Conservation (phyloP, 2,329 filamentous ascomycete genomes). For the Aspergillus luchuensis region DNA sequence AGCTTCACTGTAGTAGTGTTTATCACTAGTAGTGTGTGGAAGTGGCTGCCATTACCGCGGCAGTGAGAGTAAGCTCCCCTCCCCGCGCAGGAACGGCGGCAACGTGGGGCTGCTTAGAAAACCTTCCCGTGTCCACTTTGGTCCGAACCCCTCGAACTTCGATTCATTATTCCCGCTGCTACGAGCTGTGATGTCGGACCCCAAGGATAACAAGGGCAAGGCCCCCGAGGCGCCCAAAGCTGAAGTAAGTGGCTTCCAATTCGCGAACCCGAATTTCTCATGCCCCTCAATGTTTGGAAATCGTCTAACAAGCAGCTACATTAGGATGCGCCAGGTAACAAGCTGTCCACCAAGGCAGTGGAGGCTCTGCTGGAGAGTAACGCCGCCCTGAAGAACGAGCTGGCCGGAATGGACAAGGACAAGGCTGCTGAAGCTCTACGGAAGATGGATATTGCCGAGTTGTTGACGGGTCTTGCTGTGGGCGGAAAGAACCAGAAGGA, state of each 20-base stretch:
- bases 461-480: slow-evolving; percentile 61
- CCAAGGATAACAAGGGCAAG: slow-evolving; percentile 38
- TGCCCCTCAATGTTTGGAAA: neutral
- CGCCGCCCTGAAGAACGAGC: slow-evolving; percentile 68
- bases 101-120: slow-evolving; percentile 34
- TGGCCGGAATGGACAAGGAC: slow-evolving; percentile 71
- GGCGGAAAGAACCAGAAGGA: slow-evolving; percentile 90
- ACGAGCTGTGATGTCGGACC: slow-evolving; percentile 36
- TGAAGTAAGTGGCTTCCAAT: slow-evolving; percentile 8
- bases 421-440: slow-evolving; percentile 54
- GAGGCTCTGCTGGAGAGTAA: slow-evolving; percentile 51
- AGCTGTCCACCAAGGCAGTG: slow-evolving; percentile 42
- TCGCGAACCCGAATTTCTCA: neutral
- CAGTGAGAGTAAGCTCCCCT: neutral
- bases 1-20: too few relatives aligned
- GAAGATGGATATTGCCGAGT: slow-evolving; percentile 50
- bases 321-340: slow-evolving; percentile 29
- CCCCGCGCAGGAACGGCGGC: slow-evolving; percentile 11
- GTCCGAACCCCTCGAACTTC: slow-evolving; percentile 14
- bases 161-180: slow-evolving; percentile 6
- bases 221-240: slow-evolving; percentile 26
- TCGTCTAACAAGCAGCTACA: slow-evolving; percentile 23
- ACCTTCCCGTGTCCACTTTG: slow-evolving; percentile 24
- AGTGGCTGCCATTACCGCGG: neutral
- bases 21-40: neutral